Evolutionary conservation across 1,139 yeast genomes (phyloP).

Genomic region (Geotrichum aggregatum): DNA sequence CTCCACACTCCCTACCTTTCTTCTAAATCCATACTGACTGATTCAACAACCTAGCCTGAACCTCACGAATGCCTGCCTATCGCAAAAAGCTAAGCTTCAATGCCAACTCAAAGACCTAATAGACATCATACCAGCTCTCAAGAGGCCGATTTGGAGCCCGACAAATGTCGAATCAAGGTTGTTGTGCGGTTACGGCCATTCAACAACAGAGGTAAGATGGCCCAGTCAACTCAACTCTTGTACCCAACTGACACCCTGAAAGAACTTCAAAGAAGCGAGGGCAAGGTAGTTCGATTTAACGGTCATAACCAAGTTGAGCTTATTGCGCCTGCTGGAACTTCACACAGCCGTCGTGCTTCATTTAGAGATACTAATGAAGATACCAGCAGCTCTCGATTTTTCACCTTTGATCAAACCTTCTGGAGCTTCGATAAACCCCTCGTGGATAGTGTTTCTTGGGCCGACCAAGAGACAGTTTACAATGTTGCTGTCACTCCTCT

Average conservation of each 20-base stretch:
- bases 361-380: not conserved
- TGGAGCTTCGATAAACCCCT: slow-evolving; percentile 11
- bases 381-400: slow-evolving; percentile 1
- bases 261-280: slow-evolving; percentile 11
- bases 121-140: not conserved
- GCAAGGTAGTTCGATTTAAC: not conserved
- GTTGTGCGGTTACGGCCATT: slow-evolving; percentile 19
- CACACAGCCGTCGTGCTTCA: slow-evolving; percentile 1
- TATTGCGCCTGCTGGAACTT: not conserved
- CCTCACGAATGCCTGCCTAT: slow-evolving; percentile 1
- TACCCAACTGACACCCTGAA: not conserved
- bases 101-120: slow-evolving; percentile 3
- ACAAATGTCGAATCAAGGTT: slow-evolving; percentile 13
- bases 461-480: slow-evolving; percentile 10
- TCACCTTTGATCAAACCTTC: slow-evolving; percentile 15
- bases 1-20: not conserved
- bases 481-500: slow-evolving; percentile 9
- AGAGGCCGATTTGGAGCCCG: slow-evolving; percentile 5
- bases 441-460: not conserved
- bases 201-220: slow-evolving; percentile 14
- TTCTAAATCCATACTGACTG: not conserved
- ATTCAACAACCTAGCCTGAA: not conserved
- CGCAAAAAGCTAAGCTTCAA: not conserved
- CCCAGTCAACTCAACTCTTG: not conserved
- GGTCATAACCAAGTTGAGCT: slow-evolving; percentile 10